phyloP scores from a whole-genome alignment of 208 protist species.

The Trypanosoma lewisi region DNA sequence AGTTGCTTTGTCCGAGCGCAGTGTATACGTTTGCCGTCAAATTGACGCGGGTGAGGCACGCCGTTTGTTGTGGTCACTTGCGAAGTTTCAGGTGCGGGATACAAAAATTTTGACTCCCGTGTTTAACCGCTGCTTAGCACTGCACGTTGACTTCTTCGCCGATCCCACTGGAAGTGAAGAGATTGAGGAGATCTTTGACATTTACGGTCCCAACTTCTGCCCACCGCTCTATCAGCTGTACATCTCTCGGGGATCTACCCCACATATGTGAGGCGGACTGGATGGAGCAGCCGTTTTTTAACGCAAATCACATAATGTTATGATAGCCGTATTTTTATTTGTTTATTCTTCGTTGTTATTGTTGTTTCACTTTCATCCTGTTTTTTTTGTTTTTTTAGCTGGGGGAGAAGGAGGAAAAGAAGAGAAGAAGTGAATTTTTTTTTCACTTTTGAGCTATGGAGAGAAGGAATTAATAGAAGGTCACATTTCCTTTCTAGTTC shows the following conservation, averaged over 20 bases:
- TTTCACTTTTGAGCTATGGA: background rate
- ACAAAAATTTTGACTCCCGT: conserved; percentile 78
- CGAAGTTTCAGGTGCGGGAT: conserved; percentile 87
- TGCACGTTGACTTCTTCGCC: conserved; percentile 89
- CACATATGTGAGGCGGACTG: conserved; percentile 17
- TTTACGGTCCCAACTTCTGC: conserved; percentile 81
- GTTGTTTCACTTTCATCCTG: too few relatives aligned
- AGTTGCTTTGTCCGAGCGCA: conserved; percentile 84
- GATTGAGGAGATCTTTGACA: conserved; percentile 90
- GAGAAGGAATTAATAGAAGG: background rate
- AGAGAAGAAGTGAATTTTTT: conserved; percentile 4
- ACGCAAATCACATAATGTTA: background rate
- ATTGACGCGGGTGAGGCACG: conserved; percentile 81
- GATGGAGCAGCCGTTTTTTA: background rate
- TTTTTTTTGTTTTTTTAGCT: too few relatives aligned
- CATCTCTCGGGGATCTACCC: conserved; percentile 59
- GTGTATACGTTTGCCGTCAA: conserved; percentile 75
- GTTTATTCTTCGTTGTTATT: background rate
- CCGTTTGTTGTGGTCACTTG: conserved; percentile 83
- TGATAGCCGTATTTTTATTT: background rate
- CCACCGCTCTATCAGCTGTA: conserved; percentile 89
- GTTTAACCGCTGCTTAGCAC: conserved; percentile 85
- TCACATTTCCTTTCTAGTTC: too few relatives aligned
- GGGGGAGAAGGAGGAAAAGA: conserved; percentile 7
- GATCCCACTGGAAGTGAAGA: conserved; percentile 89